Evolutionary conservation across 2,329 filamentous ascomycete genomes (phyloP).

Genomic region (Beauveria scarabaeidicola): DNA sequence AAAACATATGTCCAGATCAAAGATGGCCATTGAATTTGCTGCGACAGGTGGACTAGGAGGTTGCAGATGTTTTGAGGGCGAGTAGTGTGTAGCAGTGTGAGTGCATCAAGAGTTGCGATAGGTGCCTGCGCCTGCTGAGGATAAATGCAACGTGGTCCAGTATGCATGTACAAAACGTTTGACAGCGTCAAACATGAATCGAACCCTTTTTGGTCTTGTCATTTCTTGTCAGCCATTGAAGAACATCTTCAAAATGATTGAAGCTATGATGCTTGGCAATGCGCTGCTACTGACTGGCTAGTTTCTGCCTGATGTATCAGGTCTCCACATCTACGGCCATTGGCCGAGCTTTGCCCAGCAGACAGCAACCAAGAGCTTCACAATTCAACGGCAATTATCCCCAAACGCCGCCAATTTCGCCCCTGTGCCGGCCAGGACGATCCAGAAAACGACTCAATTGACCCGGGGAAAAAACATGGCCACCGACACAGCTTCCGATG

Average conservation of each 20-base stretch:
- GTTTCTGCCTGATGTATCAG: slow-evolving; percentile 11
- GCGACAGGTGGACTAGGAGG: not conserved
- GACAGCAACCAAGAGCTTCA: slow-evolving; percentile 14
- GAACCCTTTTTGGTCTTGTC: not conserved
- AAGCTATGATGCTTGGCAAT: not conserved
- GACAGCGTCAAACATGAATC: not conserved
- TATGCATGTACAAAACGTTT: not conserved
- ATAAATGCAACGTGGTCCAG: not conserved
- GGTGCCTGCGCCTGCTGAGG: not conserved
- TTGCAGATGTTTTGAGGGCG: not conserved
- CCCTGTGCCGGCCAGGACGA: not conserved
- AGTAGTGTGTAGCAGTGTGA: not conserved
- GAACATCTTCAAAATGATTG: not conserved
- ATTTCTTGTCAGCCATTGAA: not conserved
- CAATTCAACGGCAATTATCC: slow-evolving; percentile 1
- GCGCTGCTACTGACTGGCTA: not conserved
- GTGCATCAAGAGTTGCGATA: not conserved
- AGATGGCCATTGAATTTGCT: not conserved
- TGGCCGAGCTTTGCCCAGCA: slow-evolving; percentile 11
- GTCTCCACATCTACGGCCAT: slow-evolving; percentile 3
- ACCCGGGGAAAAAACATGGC: slow-evolving; percentile 25
- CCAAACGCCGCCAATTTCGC: not conserved
- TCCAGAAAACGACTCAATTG: slow-evolving; percentile 22
- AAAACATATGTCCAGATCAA: not conserved
- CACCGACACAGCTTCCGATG: slow-evolving; percentile 28